A percentile compares a stretch with the other conserved stretches of the same genome.
Evolutionary conservation across 169 alveolate species (phyloP).

Genomic region (Eimeria necatrix): DNA sequence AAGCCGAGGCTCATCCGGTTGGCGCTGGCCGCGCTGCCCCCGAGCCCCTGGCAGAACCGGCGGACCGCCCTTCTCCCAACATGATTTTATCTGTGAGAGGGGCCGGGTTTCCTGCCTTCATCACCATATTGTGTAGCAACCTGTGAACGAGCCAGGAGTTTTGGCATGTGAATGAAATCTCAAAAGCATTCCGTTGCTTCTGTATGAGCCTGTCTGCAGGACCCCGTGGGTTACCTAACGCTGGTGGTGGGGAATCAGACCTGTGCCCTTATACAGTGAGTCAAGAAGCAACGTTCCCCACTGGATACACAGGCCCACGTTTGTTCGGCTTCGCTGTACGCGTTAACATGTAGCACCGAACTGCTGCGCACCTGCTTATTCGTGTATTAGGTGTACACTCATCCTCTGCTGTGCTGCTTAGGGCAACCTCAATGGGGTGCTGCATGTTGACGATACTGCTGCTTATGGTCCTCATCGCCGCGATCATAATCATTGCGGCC

Average conservation of each 20-base stretch:
- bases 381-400: no score
- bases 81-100: constrained; percentile 17
- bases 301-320: not conserved
- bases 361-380: no score
- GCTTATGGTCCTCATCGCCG: constrained; percentile 23
- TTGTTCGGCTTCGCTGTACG: no score
- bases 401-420: constrained; percentile 2
- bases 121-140: not conserved
- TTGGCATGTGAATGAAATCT: no score
- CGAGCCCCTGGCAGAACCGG: constrained; percentile 74
- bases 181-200: not conserved
- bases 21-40: constrained; percentile 80
- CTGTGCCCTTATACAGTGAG: constrained; percentile 76
- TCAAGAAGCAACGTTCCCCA: not conserved
- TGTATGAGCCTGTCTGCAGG: constrained; percentile 19
- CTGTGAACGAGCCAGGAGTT: not conserved
- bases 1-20: constrained; percentile 73
- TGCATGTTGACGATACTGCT: constrained; percentile 20
- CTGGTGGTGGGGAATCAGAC: constrained; percentile 70
- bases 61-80: constrained; percentile 72
- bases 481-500: constrained; percentile 36
- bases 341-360: no score
- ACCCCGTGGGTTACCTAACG: constrained; percentile 70
- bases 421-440: constrained; percentile 70
- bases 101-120: not conserved